A percentile compares a stretch with the other conserved stretches of the same genome.
Conservation (phyloP, 768 basidiomycete genomes). For the Mycena latifolia region DNA sequence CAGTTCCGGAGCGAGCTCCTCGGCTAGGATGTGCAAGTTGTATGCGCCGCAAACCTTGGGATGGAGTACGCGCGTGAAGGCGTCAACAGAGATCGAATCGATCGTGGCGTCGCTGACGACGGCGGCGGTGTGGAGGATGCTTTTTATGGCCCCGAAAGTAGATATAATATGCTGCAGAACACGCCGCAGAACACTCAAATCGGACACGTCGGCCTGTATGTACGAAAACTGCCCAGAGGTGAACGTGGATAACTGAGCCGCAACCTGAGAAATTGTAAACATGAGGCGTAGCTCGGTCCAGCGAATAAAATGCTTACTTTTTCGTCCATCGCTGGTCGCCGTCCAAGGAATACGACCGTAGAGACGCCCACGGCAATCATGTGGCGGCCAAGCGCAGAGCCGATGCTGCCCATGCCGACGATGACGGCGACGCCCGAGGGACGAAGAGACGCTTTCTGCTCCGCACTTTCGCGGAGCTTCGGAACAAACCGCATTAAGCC, state of each 20-base stretch:
- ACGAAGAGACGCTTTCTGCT: constrained; percentile 2
- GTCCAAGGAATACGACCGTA: constrained; percentile 38
- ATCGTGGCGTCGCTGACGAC: constrained; percentile 44
- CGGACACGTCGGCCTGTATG: constrained; percentile 43
- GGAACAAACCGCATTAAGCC: constrained; percentile 42
- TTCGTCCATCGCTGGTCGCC: constrained; percentile 36
- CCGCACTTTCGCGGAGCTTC: constrained; percentile 34
- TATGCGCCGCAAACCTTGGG: constrained; percentile 47
- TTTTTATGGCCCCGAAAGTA: constrained; percentile 40
- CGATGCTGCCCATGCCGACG: constrained; percentile 50
- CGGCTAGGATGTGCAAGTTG: constrained; percentile 46
- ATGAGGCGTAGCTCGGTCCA: background rate
- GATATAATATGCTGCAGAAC: constrained; percentile 38
- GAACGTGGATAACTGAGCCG: constrained; percentile 23
- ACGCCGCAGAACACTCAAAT: constrained; percentile 37
- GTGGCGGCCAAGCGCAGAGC: constrained; percentile 40
- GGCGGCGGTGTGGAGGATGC: constrained; percentile 47
- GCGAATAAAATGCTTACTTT: constrained; percentile 32
- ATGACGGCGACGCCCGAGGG: constrained; percentile 44
- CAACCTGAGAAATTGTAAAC: constrained; percentile 33
- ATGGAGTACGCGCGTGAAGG: constrained; percentile 42
- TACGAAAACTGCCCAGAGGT: constrained; percentile 37
- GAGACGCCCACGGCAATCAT: constrained; percentile 41
- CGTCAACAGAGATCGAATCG: constrained; percentile 33
- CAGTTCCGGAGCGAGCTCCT: constrained; percentile 42